Evolutionary conservation across 306 rosid species (phyloP), one percentile per base, ranked within the genome.

Genomic region (Hylodesmum podocarpum): DNA sequence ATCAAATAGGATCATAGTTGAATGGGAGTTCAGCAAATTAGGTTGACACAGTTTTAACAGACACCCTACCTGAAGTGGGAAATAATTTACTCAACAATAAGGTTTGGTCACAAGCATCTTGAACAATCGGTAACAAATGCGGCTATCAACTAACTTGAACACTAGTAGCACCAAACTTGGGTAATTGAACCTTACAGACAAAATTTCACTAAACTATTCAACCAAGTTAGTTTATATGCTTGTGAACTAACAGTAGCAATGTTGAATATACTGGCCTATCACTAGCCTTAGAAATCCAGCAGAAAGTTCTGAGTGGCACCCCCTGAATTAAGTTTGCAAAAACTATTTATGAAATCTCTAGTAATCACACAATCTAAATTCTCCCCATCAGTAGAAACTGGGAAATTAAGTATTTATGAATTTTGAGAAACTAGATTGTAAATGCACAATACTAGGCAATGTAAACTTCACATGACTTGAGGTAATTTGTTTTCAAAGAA

Each of bases 311-410:
- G 14, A 53, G 61, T 14, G 36, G 16, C 51, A 70, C 50, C 13
- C 55, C 66, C 55, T 12, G 19, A 53, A 33, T 24, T 61, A 43
- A 19, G 65, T 28, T 40, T 29, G 64, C 74, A 61, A 29, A 22
- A 59, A 41, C 41, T 61, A 29, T 28, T 55, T 31, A 33, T 64
- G 61, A 43, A 58, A 80, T 66, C 31, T 75, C 41, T 50, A 24
- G 36, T 41, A 68, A 40, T 44, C 58, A 59, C 31, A 67, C 8
- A 22, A 21, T 41, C 70, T 22, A 40, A 66, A 27, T 4, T 18
- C 16, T 41, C 54, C 15, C 40, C 51, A 36, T 4, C 4, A 8
- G 5, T 44, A 69, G 49, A 67, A 37, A 58, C 61, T 39, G 3
- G 18, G 40, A 81, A 34, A n/a, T 44, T 36, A 19, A 0, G 15